Percentiles rank a stretch among this genome's conserved stretches.
phyloP scores from a whole-genome alignment of 2,329 filamentous ascomycete species.

The Clonostachys rosea region DNA sequence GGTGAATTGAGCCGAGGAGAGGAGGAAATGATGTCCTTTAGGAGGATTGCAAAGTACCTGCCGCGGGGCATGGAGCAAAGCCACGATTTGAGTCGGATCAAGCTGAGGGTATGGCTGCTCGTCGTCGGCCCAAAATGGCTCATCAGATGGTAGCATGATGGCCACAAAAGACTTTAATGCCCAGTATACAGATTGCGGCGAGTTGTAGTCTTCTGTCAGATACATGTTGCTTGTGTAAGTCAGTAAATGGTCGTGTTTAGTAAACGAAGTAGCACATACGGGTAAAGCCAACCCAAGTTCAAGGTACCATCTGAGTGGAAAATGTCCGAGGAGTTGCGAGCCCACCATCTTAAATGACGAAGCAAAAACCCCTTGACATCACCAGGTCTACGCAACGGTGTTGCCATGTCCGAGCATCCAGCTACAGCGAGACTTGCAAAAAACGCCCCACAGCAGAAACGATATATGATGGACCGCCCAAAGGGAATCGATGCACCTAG shows the following conservation, averaged over 20 bases:
- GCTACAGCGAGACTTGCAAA: slow-evolving; percentile 39
- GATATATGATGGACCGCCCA: slow-evolving; percentile 43
- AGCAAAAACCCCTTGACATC: slow-evolving; percentile 42
- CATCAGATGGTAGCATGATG: slow-evolving; percentile 21
- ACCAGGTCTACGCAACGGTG: slow-evolving; percentile 27
- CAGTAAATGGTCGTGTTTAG: background rate
- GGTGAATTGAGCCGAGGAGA: slow-evolving; percentile 25
- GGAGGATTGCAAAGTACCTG: slow-evolving; percentile 37
- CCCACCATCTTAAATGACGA: slow-evolving; percentile 46
- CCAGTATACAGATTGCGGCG: slow-evolving; percentile 51
- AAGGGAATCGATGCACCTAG: slow-evolving; percentile 46
- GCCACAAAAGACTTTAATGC: slow-evolving; percentile 43
- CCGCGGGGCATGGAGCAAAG: slow-evolving; percentile 17
- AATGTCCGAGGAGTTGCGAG: slow-evolving; percentile 27
- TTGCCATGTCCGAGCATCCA: slow-evolving; percentile 25
- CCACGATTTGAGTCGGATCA: no score
- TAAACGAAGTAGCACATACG: slow-evolving; percentile 2
- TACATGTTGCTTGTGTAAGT: slow-evolving; percentile 32
- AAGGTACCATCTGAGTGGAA: slow-evolving; percentile 44
- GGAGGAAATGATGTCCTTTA: slow-evolving; percentile 24
- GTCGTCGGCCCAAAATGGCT: slow-evolving; percentile 38
- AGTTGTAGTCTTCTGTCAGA: slow-evolving; percentile 52
- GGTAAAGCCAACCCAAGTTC: slow-evolving; percentile 33
- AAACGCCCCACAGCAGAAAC: slow-evolving; percentile 44
- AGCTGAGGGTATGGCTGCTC: slow-evolving; percentile 21